phyloP scores from a whole-genome alignment of 169 alveolate species.

The Plasmodium adleri region DNA sequence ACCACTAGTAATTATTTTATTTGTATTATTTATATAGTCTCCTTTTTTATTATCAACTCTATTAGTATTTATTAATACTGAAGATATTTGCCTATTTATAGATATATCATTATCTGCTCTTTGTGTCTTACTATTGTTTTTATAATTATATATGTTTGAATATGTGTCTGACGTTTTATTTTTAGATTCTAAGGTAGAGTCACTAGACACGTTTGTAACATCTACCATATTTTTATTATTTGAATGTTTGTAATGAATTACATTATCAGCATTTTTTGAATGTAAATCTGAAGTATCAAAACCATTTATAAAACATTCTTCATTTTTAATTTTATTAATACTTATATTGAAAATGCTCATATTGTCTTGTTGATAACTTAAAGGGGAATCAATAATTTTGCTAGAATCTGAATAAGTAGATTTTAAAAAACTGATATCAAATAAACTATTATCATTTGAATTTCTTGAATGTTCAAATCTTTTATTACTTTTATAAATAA shows the following conservation, averaged over 20 bases:
- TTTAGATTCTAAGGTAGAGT: neutral
- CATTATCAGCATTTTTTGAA: neutral
- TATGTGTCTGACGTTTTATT: neutral
- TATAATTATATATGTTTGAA: neutral
- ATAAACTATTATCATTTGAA: slow-evolving; percentile 5
- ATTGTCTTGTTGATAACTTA: slow-evolving; percentile 1
- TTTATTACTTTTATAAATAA: neutral
- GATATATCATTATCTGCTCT: neutral
- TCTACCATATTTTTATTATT: neutral
- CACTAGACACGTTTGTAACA: neutral
- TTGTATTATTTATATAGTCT: neutral
- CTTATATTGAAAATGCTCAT: neutral
- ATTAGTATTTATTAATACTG: neutral
- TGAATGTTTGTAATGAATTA: neutral
- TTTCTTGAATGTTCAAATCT: neutral
- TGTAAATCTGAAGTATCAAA: slow-evolving; percentile 3
- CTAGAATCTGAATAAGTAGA: slow-evolving; percentile 63
- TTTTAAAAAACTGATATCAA: slow-evolving; percentile 40
- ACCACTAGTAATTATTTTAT: neutral
- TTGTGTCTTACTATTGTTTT: neutral
- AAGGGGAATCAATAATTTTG: slow-evolving; percentile 41
- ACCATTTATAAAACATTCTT: neutral
- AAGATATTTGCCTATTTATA: neutral
- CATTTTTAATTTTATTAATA: neutral
- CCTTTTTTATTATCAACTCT: neutral